Evolutionary conservation across 1,284 basidiomycete genomes (phyloP).

Genomic region (Peniophora sp.): DNA sequence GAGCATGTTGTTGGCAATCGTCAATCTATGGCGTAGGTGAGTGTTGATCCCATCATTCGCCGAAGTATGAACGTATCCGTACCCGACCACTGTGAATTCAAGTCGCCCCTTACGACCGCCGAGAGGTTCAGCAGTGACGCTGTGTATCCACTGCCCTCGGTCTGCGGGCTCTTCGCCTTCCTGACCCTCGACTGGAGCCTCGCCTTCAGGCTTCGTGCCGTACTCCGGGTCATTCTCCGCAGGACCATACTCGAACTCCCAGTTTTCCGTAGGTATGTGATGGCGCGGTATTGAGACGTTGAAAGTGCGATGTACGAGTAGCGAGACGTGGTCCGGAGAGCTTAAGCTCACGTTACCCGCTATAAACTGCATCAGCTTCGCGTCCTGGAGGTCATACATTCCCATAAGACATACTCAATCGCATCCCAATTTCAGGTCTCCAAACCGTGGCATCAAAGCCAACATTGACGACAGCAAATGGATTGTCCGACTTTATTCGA

Average conservation of each 20-base stretch:
- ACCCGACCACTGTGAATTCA: constrained; percentile 91
- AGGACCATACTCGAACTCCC: constrained; percentile 82
- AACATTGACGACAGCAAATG: constrained; percentile 74
- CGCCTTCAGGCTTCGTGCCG: constrained; percentile 23
- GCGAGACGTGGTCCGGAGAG: constrained; percentile 90
- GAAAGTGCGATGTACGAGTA: constrained; percentile 92
- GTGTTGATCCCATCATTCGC: constrained; percentile 2
- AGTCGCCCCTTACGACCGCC: constrained; percentile 69
- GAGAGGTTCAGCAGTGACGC: constrained; percentile 58
- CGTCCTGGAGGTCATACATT: not conserved
- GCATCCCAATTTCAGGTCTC: constrained; percentile 83
- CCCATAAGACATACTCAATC: constrained; percentile 52
- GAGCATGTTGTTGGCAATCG: constrained; percentile 92
- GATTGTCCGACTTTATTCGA: constrained; percentile 76
- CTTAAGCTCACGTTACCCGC: constrained; percentile 85
- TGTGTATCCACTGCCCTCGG: constrained; percentile 77
- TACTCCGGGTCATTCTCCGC: constrained; percentile 72
- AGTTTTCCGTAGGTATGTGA: constrained; percentile 79
- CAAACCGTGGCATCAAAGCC: constrained; percentile 84
- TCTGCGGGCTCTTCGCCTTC: constrained; percentile 21
- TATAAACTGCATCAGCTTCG: constrained; percentile 21
- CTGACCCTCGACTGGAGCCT: constrained; percentile 16
- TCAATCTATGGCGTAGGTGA: constrained; percentile 50
- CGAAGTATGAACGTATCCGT: constrained; percentile 16
- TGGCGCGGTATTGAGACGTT: constrained; percentile 94